These are phyloP conservation scores for Tolypocladium inflatum DNA, from an alignment of 2,329 filamentous ascomycete genomes.

Conservation along the genomic window DNA sequence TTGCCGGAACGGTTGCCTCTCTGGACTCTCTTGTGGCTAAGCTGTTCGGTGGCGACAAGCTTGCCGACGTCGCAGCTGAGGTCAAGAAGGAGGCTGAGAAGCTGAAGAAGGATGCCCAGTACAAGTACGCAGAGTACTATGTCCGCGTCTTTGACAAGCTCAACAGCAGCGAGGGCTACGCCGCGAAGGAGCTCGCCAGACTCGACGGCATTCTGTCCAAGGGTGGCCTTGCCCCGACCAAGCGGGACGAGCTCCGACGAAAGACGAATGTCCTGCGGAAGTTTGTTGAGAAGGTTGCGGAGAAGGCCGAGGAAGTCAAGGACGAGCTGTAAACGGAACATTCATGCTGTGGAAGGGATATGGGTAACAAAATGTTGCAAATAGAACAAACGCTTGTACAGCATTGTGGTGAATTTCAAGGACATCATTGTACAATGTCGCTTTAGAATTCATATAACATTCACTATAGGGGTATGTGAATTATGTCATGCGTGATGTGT, in stretches of 20 bases:
- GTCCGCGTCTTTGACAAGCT: constrained; percentile 84
- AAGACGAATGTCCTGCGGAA: constrained; percentile 81
- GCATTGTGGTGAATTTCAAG: too few relatives aligned
- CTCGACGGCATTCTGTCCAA: constrained; percentile 74
- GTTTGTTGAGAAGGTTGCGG: constrained; percentile 56
- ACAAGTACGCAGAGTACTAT: constrained; percentile 90
- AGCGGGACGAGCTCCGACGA: constrained; percentile 78
- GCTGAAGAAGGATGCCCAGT: constrained; percentile 50
- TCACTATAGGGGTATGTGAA: background rate
- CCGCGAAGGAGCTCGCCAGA: constrained; percentile 74
- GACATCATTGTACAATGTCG: too few relatives aligned
- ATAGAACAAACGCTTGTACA: background rate
- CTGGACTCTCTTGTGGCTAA: constrained; percentile 70
- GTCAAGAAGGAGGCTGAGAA: constrained; percentile 60
- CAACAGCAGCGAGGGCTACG: constrained; percentile 65
- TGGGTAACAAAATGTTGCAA: background rate
- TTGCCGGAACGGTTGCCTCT: constrained; percentile 72
- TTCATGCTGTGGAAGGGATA: background rate
- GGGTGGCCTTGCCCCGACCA: constrained; percentile 74
- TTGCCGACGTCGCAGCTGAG: constrained; percentile 59
- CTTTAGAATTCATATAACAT: background rate
- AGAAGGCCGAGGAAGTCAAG: constrained; percentile 31
- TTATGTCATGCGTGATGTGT: background rate
- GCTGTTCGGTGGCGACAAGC: constrained; percentile 53
- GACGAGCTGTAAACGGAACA: constrained; percentile 25